phyloP scores from a whole-genome alignment of 176 grass and related monocot genomes.

The Ensete ventricosum region DNA sequence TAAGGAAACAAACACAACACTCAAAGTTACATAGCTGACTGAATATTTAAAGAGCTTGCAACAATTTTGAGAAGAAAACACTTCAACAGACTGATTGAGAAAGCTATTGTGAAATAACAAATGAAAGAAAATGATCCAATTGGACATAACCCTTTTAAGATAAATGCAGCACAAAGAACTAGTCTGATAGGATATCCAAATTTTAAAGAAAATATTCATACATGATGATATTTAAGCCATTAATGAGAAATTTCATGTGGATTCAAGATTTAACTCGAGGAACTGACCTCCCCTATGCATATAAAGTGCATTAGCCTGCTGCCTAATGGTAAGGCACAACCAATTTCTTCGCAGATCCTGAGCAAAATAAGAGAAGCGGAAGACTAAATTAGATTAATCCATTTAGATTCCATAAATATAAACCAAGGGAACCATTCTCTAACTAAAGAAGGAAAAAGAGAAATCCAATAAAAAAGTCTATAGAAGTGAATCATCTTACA shows the following conservation, averaged over 20 bases:
- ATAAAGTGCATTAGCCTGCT: neutral
- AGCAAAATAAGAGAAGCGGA: neutral
- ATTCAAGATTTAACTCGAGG: neutral
- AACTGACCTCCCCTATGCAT: neutral
- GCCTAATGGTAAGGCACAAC: neutral
- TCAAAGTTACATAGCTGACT: too few relatives aligned
- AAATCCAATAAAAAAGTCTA: neutral
- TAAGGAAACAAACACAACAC: too few relatives aligned
- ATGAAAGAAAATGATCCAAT: too few relatives aligned
- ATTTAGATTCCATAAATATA: neutral
- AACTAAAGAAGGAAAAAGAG: neutral
- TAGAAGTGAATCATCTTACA: neutral
- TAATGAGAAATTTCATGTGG: neutral
- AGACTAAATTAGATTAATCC: neutral
- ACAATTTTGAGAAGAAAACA: too few relatives aligned
- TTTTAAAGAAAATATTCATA: too few relatives aligned
- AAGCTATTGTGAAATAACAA: too few relatives aligned
- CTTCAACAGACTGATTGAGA: too few relatives aligned
- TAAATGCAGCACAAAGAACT: too few relatives aligned
- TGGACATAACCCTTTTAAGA: too few relatives aligned
- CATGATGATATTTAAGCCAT: too few relatives aligned
- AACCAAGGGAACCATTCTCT: neutral
- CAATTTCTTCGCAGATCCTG: neutral
- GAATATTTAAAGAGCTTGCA: too few relatives aligned
- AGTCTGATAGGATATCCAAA: too few relatives aligned